A percentile compares a stretch with the other conserved stretches of the same genome.
phyloP scores from a whole-genome alignment of 805 yeast genomes.

The Ogataea paradorogensis region DNA sequence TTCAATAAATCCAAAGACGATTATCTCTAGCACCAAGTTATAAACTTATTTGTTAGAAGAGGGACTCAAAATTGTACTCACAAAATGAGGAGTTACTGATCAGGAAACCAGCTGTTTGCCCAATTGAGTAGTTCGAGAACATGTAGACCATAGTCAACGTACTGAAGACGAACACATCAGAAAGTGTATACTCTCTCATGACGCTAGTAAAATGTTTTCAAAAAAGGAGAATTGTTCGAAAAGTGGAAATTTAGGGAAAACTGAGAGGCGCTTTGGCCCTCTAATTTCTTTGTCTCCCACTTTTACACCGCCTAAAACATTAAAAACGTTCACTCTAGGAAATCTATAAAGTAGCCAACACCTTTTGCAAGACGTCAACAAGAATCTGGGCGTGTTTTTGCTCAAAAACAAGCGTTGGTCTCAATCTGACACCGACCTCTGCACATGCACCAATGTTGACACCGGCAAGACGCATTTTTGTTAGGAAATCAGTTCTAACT shows the following conservation, averaged over 20 bases:
- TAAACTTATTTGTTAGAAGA: constrained; percentile 16
- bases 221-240: too few species aligned
- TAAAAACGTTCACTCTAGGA: background rate
- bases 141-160: constrained; percentile 24
- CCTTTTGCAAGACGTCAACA: constrained; percentile 42
- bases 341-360: constrained; percentile 25
- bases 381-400: constrained; percentile 75
- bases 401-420: constrained; percentile 78
- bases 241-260: too few species aligned
- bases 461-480: constrained; percentile 60
- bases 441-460: constrained; percentile 87
- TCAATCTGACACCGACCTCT: constrained; percentile 69
- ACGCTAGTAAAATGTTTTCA: background rate
- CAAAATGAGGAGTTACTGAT: constrained; percentile 19
- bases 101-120: constrained; percentile 20
- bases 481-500: constrained; percentile 60
- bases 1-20: constrained; percentile 30
- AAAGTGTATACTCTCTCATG: constrained; percentile 32
- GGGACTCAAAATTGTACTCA: constrained; percentile 10
- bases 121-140: constrained; percentile 25
- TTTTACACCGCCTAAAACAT: constrained; percentile 2
- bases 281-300: constrained; percentile 4
- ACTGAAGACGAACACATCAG: constrained; percentile 29
- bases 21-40: constrained; percentile 22
- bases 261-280: constrained; percentile 8